phyloP scores from a whole-genome alignment of 768 basidiomycete genomes.

The Calvatia gigantea region DNA sequence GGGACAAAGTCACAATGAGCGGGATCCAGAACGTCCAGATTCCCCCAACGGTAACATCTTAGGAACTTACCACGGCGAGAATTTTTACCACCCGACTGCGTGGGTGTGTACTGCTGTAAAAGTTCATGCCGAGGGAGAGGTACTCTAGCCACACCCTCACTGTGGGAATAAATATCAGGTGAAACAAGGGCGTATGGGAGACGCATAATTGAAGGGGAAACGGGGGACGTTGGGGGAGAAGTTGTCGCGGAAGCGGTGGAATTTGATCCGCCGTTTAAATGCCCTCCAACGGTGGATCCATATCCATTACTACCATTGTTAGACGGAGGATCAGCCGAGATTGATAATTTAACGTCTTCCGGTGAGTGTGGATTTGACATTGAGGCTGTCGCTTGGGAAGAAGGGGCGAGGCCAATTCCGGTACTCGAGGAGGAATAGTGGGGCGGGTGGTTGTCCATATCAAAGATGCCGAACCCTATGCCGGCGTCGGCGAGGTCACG shows the following conservation, averaged over 20 bases:
- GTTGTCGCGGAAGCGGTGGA: slow-evolving; percentile 25
- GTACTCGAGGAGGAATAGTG: slow-evolving; percentile 33
- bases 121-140: slow-evolving; percentile 67
- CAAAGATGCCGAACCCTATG: slow-evolving; percentile 89
- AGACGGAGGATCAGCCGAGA: slow-evolving; percentile 44
- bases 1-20: slow-evolving; percentile 78
- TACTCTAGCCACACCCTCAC: slow-evolving; percentile 66
- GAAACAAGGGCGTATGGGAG: slow-evolving; percentile 85
- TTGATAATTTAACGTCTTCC: slow-evolving; percentile 2
- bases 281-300: slow-evolving; percentile 13
- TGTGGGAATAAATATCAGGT: slow-evolving; percentile 81
- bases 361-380: slow-evolving; percentile 1
- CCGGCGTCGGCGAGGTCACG: slow-evolving; percentile 80
- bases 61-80: slow-evolving; percentile 60
- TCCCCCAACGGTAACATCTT: slow-evolving; percentile 81
- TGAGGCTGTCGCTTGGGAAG: slow-evolving; percentile 26
- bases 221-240: slow-evolving; percentile 69
- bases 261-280: slow-evolving; percentile 51
- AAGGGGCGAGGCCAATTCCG: slow-evolving; percentile 37
- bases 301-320: slow-evolving; percentile 34
- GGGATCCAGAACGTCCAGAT: slow-evolving; percentile 74
- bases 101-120: slow-evolving; percentile 69
- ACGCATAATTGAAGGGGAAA: slow-evolving; percentile 54
- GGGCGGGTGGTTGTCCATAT: slow-evolving; percentile 59
- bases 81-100: slow-evolving; percentile 42